These are phyloP conservation scores for Neonectria faginata DNA, from an alignment of 2,329 filamentous ascomycete genomes.

Conservation along the genomic window DNA sequence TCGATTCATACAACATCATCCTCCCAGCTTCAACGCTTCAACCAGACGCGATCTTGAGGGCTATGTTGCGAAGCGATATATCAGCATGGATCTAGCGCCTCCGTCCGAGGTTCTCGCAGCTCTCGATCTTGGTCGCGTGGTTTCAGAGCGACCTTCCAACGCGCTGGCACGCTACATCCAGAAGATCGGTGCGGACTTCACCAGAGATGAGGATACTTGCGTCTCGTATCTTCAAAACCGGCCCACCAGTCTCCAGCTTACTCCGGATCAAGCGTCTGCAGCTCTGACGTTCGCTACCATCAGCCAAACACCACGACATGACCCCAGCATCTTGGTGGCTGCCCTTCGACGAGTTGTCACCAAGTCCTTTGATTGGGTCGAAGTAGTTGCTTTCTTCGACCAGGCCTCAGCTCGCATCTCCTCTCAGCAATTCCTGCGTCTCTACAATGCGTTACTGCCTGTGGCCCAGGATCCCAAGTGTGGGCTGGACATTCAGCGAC, in stretches of 20 bases:
- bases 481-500: slow-evolving; percentile 81
- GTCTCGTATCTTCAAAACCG: slow-evolving; percentile 64
- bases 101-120: slow-evolving; percentile 78
- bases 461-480: slow-evolving; percentile 68
- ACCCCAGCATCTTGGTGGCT: slow-evolving; percentile 68
- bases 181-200: slow-evolving; percentile 78
- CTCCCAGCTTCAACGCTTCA: slow-evolving; percentile 84
- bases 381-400: slow-evolving; percentile 84
- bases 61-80: slow-evolving; percentile 76
- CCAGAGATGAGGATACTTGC: slow-evolving; percentile 78
- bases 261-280: slow-evolving; percentile 84
- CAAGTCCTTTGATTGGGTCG: slow-evolving; percentile 74
- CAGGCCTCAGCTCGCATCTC: slow-evolving; percentile 81
- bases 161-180: slow-evolving; percentile 76
- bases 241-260: slow-evolving; percentile 70
- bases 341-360: slow-evolving; percentile 72
- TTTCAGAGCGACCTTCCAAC: slow-evolving; percentile 69
- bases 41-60: slow-evolving; percentile 76
- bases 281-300: slow-evolving; percentile 77
- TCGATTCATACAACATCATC: slow-evolving; percentile 87
- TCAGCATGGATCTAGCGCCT: slow-evolving; percentile 70
- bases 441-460: slow-evolving; percentile 83
- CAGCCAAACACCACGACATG: slow-evolving; percentile 66
- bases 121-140: slow-evolving; percentile 74
- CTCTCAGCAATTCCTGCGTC: slow-evolving; percentile 80